Conservation (phyloP, 768 basidiomycete species). For the Psilocybe azurescens region DNA sequence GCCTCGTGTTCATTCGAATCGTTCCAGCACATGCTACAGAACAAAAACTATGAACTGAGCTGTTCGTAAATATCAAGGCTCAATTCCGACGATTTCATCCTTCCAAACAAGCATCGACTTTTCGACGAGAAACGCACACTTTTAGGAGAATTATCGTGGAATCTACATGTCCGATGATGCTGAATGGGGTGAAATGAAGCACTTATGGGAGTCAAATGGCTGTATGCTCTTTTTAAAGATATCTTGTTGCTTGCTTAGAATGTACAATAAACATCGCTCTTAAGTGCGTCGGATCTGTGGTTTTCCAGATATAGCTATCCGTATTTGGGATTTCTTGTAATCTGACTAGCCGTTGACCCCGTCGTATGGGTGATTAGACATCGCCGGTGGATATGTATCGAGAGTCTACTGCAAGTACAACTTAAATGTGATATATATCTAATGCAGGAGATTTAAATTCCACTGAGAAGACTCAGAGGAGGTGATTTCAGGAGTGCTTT, state of each 20-base stretch:
- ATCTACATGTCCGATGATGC: constrained; percentile 11
- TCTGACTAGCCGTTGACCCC: neutral
- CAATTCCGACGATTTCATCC: constrained; percentile 3
- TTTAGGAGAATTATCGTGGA: constrained; percentile 17
- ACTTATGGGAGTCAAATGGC: constrained; percentile 10
- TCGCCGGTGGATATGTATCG: too few species aligned
- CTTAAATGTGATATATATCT: too few species aligned
- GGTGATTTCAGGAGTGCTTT: too few species aligned
- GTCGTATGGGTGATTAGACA: too few species aligned
- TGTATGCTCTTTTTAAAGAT: constrained; percentile 9
- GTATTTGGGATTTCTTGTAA: constrained; percentile 1
- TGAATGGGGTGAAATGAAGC: constrained; percentile 10
- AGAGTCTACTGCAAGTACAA: too few species aligned
- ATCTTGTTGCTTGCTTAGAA: neutral
- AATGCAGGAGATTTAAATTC: too few species aligned
- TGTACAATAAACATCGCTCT: neutral
- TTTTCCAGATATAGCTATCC: neutral
- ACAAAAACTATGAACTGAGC: constrained; percentile 25
- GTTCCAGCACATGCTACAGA: constrained; percentile 12
- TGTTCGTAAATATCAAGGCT: neutral
- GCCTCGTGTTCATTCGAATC: constrained; percentile 20
- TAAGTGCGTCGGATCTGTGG: neutral
- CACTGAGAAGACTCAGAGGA: too few species aligned
- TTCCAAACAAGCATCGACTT: constrained; percentile 8
- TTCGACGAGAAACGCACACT: constrained; percentile 15